These are phyloP conservation scores for Ophiosphaerella narmari DNA, from an alignment of 2,329 filamentous ascomycete species.

Conservation along the genomic window DNA sequence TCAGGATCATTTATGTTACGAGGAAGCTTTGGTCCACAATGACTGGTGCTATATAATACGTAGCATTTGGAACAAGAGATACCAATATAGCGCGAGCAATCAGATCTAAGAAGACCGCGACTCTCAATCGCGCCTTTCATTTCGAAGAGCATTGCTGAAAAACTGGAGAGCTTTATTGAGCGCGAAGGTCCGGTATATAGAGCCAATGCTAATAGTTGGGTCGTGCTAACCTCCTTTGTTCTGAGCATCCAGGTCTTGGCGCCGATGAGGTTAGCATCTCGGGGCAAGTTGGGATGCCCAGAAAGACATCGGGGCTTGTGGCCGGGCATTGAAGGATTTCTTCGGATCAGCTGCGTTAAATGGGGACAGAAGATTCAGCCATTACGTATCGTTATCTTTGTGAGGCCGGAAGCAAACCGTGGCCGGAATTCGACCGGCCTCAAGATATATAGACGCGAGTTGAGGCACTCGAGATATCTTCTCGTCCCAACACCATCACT, in stretches of 20 bases:
- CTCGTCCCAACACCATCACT: conserved; percentile 10
- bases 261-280: conserved; percentile 11
- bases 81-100: too few species aligned
- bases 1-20: too few species aligned
- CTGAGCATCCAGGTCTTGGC: conserved; percentile 16
- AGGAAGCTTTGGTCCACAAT: too few species aligned
- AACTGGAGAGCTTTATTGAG: too few species aligned
- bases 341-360: conserved; percentile 11
- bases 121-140: too few species aligned
- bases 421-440: conserved; percentile 44
- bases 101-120: too few species aligned
- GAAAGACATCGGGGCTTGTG: conserved; percentile 2
- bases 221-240: not conserved
- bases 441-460: conserved; percentile 41
- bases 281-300: not conserved
- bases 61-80: too few species aligned
- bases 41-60: too few species aligned
- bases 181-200: too few species aligned
- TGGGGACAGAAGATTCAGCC: conserved; percentile 29
- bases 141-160: too few species aligned
- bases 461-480: conserved; percentile 15
- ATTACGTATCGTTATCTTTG: conserved; percentile 47
- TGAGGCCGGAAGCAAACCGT: conserved; percentile 41
- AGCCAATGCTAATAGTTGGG: not conserved
- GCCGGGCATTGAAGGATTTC: conserved; percentile 10